A percentile compares a stretch with the other conserved stretches of the same genome.
Evolutionary conservation across 805 yeast species (phyloP).

Genomic region (Metschnikowia proteae): DNA sequence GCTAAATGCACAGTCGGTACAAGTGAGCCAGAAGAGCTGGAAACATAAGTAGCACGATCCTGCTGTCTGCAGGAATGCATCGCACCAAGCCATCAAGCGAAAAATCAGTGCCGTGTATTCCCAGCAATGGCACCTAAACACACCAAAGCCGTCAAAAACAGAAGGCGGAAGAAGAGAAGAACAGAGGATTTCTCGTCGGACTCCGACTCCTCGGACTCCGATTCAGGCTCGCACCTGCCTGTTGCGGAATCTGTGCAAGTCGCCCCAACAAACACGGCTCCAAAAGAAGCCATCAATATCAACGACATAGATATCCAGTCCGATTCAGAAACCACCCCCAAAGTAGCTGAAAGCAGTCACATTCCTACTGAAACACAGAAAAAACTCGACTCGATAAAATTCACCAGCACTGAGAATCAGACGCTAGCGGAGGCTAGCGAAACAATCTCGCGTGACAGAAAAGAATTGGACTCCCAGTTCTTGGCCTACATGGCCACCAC

Average conservation of each 20-base stretch:
- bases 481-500: constrained; percentile 52
- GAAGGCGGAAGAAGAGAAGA: constrained; percentile 78
- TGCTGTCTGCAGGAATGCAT: not conserved
- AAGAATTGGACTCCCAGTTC: constrained; percentile 47
- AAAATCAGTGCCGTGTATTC: not conserved
- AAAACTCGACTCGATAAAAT: constrained; percentile 22
- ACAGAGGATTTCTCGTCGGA: constrained; percentile 66
- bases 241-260: not conserved
- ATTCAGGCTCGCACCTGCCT: constrained; percentile 22
- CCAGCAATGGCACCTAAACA: constrained; percentile 11
- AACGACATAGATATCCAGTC: constrained; percentile 32
- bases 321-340: constrained; percentile 17
- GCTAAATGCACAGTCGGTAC: not conserved
- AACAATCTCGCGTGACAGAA: constrained; percentile 26
- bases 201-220: constrained; percentile 36
- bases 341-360: constrained; percentile 5
- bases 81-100: constrained; percentile 1
- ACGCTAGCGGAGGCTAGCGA: constrained; percentile 21
- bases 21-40: not conserved
- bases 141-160: constrained; percentile 17
- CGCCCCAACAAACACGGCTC: constrained; percentile 7
- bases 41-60: not conserved
- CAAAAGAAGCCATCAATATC: constrained; percentile 25
- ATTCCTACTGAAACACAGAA: constrained; percentile 19
- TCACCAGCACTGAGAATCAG: constrained; percentile 22